Evolutionary conservation across 305 asterid genomes (phyloP).

Genomic region (Fraxinus paxiana): DNA sequence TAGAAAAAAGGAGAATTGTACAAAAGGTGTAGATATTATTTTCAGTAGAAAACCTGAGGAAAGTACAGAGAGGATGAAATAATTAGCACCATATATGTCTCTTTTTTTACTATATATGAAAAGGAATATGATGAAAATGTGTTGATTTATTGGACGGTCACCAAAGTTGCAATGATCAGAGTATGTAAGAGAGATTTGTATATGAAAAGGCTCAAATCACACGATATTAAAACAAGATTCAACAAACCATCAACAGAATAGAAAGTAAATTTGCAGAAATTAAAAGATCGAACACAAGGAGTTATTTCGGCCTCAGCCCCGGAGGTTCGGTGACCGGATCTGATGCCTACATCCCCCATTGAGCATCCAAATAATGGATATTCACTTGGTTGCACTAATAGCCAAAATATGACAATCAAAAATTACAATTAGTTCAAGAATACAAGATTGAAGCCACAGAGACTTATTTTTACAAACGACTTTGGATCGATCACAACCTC

Average conservation of each 20-base stretch:
- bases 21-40: not conserved
- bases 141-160: not conserved
- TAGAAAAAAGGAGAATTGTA: not conserved
- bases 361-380: too few relatives aligned
- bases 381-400: too few relatives aligned
- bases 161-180: not conserved
- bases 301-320: not conserved
- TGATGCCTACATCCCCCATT: too few relatives aligned
- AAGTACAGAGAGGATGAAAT: not conserved
- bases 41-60: not conserved
- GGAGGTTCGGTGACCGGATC: not conserved
- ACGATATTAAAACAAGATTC: too few relatives aligned
- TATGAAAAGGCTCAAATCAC: not conserved
- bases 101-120: not conserved
- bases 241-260: too few relatives aligned
- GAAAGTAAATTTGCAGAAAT: too few relatives aligned
- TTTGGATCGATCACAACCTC: too few relatives aligned
- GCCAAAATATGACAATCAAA: too few relatives aligned
- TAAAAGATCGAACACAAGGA: too few relatives aligned
- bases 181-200: not conserved
- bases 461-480: too few relatives aligned
- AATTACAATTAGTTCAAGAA: too few relatives aligned
- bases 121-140: not conserved
- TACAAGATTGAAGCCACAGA: too few relatives aligned
- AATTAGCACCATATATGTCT: not conserved